Conservation (phyloP, 257 asterid genomes). For the Solanum pimpinellifolium region DNA sequence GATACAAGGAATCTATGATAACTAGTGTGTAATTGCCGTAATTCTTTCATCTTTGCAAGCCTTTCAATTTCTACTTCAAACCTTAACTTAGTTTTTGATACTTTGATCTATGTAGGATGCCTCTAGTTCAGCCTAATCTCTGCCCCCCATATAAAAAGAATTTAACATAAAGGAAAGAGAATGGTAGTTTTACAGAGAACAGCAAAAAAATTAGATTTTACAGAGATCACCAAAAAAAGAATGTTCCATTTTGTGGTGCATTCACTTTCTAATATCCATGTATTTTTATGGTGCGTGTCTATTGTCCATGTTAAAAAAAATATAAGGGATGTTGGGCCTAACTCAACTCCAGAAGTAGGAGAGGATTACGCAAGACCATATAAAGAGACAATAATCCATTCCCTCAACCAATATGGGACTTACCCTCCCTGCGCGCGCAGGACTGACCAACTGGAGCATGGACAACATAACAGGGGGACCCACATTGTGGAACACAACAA, state of each 20-base stretch:
- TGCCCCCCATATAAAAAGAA: background rate
- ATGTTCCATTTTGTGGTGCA: background rate
- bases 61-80: background rate
- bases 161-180: background rate
- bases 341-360: background rate
- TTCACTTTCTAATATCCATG: background rate
- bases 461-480: background rate
- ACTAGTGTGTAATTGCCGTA: background rate
- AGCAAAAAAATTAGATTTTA: background rate
- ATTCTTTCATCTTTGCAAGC: background rate
- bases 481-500: background rate
- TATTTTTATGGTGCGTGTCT: background rate
- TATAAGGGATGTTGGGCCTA: background rate
- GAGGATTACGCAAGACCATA: background rate
- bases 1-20: background rate
- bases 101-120: background rate
- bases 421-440: background rate
- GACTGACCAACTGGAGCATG: background rate
- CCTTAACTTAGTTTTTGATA: background rate
- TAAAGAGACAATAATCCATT: background rate
- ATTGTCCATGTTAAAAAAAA: background rate
- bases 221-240: background rate
- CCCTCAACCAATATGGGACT: background rate
- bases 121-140: background rate
- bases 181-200: background rate